These are phyloP conservation scores for Solanum pimpinellifolium DNA, from an alignment of 257 asterid genomes.

Conservation along the genomic window DNA sequence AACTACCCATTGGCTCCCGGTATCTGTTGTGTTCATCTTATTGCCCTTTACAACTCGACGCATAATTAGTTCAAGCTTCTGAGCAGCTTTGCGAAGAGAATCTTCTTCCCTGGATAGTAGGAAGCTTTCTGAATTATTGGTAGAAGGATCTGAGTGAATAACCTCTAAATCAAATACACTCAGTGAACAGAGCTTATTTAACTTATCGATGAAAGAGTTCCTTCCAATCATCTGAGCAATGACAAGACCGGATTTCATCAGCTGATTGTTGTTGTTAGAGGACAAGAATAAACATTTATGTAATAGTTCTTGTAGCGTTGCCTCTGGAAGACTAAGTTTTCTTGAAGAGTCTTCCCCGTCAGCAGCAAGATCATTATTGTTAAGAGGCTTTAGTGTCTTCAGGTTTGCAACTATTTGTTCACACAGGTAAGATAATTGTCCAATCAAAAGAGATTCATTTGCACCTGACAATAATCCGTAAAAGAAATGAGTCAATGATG, in stretches of 20 bases:
- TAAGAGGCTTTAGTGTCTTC: slow-evolving; percentile 16
- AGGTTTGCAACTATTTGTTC: slow-evolving; percentile 42
- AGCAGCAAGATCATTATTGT: slow-evolving; percentile 16
- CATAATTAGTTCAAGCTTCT: slow-evolving; percentile 30
- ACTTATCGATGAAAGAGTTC: slow-evolving; percentile 37
- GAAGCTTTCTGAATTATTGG: slow-evolving; percentile 3
- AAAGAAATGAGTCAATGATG: neutral
- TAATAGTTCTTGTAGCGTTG: slow-evolving; percentile 30
- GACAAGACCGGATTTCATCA: slow-evolving; percentile 28
- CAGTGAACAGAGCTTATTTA: slow-evolving; percentile 36
- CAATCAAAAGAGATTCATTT: slow-evolving; percentile 11
- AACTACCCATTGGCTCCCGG: slow-evolving; percentile 35
- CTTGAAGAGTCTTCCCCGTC: slow-evolving; percentile 17
- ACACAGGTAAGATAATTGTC: slow-evolving; percentile 33
- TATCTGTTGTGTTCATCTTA: slow-evolving; percentile 3
- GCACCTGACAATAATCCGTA: slow-evolving; percentile 30
- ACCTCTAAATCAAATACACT: slow-evolving; percentile 4
- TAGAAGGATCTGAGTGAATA: neutral
- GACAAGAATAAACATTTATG: slow-evolving; percentile 49
- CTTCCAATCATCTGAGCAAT: slow-evolving; percentile 46
- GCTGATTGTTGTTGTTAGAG: slow-evolving; percentile 27
- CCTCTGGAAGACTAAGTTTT: slow-evolving; percentile 20
- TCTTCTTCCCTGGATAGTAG: slow-evolving; percentile 36
- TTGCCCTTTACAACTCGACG: slow-evolving; percentile 10
- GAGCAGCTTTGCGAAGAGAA: slow-evolving; percentile 35